These are phyloP conservation scores for Mycocentrospora acerina DNA, from an alignment of 2,329 filamentous ascomycete genomes.

Conservation along the genomic window DNA sequence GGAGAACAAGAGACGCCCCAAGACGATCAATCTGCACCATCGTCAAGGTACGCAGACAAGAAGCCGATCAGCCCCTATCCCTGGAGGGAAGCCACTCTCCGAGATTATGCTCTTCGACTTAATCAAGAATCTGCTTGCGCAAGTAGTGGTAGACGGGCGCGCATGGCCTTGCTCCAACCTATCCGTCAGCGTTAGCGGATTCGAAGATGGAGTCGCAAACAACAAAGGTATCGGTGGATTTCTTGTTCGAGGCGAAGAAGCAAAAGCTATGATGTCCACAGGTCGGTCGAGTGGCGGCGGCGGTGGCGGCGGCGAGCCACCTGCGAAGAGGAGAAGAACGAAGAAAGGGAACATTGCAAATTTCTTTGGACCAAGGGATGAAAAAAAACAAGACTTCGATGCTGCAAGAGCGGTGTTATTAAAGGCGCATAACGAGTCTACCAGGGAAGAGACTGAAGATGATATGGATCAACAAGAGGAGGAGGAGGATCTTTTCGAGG, in stretches of 20 bases:
- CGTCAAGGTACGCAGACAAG: constrained; percentile 71
- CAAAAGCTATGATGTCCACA: constrained; percentile 47
- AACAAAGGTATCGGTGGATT: constrained; percentile 88
- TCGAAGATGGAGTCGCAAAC: constrained; percentile 81
- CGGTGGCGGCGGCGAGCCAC: constrained; percentile 20
- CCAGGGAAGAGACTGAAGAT: constrained; percentile 25
- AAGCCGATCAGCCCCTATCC: constrained; percentile 75
- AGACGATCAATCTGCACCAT: constrained; percentile 82
- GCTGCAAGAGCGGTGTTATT: constrained; percentile 31
- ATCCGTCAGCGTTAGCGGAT: constrained; percentile 84
- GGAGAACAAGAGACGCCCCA: constrained; percentile 83
- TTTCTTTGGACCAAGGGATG: constrained; percentile 37
- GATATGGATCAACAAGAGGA: constrained; percentile 21
- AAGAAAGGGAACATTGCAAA: constrained; percentile 39
- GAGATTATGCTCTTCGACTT: constrained; percentile 73
- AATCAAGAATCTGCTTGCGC: constrained; percentile 72
- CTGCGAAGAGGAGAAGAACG: constrained; percentile 32
- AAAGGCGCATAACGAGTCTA: constrained; percentile 30
- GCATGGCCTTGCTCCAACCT: constrained; percentile 93
- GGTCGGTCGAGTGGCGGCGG: constrained; percentile 10
- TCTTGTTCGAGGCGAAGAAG: constrained; percentile 67
- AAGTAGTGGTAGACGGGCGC: constrained; percentile 74
- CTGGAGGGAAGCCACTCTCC: constrained; percentile 71
- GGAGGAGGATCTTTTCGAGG: constrained; percentile 15
- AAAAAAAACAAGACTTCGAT: constrained; percentile 36